Evolutionary conservation across 768 basidiomycete genomes (phyloP), one percentile per base, ranked within the genome.

Genomic region (Boletus bicolor): DNA sequence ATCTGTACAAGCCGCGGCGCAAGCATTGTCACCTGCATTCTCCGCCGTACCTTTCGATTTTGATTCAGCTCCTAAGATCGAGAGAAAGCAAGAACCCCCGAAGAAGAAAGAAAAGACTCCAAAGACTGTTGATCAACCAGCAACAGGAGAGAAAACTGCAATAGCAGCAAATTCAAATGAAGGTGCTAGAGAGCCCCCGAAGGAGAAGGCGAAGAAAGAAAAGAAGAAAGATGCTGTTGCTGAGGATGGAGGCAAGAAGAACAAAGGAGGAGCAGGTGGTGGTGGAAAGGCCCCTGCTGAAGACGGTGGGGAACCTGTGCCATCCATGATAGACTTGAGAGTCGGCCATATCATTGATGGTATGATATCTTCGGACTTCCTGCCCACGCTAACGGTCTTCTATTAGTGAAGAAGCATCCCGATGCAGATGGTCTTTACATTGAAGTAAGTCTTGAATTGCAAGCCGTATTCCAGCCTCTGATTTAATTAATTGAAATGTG

Each of bases 351-450:
- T 98, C 59, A 75, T 98, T 17, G 91, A 97, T 68, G 84, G 94
- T 96, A 63, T 68, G 84, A 72, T 34, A 10, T 34, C 34, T n/a
- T 41, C 15, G 7, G 42, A 26, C 11, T 15, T 39, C 14, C 24
- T 26, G 28, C 32, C n/a, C 34, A 24, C 9, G 44, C 59, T 60
- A 35, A 68, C 35, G 15, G 37, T 9, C 30, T 44, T 21, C 53
- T 28, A 53, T 61, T 66, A 96, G 96, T 98, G 64, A 86, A 85
- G 74, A 92, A 91, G 65, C 97, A 99, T 68, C 96, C 97, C 15
- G 97, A 99, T 67, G 97, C 97, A 3, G 97, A 98, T 66, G 86
- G 92, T 48, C 81, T 99, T n/a, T 99, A 98, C 68, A 83, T 98
- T 57, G 96, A 98, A 81, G 90, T 85, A 67, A 36, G 77, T 55